These are phyloP conservation scores for Puccinia coronata DNA, from an alignment of 1,284 basidiomycete species.

Conservation along the genomic window DNA sequence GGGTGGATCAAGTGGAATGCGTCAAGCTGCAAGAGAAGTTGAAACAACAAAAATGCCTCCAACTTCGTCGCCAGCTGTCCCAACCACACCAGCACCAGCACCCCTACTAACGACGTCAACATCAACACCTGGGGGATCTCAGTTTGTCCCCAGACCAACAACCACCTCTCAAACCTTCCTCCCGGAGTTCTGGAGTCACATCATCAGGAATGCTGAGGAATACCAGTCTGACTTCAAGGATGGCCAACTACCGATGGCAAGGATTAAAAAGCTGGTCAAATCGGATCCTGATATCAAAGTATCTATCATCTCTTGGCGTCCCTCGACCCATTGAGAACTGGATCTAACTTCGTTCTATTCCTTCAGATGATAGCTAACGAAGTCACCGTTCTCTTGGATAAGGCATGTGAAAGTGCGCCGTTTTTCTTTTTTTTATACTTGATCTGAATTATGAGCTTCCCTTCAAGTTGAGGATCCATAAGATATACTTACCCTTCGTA, in stretches of 20 bases:
- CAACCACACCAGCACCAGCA: neutral
- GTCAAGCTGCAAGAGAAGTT: no score
- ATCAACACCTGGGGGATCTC: neutral
- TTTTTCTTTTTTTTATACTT: neutral
- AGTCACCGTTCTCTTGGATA: constrained; percentile 57
- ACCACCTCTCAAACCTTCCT: constrained; percentile 39
- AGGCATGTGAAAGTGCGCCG: constrained; percentile 57
- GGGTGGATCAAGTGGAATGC: no score
- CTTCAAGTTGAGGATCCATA: neutral
- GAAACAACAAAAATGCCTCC: no score
- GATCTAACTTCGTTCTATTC: neutral
- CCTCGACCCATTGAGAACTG: neutral
- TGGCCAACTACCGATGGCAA: constrained; percentile 31
- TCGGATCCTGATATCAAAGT: constrained; percentile 45
- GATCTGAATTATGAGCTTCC: no score
- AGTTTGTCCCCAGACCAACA: constrained; percentile 29
- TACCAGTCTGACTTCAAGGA: constrained; percentile 44
- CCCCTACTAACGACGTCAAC: neutral
- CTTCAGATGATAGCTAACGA: constrained; percentile 56
- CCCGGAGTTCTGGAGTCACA: constrained; percentile 36
- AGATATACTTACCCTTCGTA: neutral
- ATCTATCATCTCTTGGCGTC: neutral
- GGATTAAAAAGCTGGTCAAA: constrained; percentile 41
- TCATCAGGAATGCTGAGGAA: constrained; percentile 22
- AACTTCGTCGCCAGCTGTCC: neutral